Percentiles rank a stretch among this genome's conserved stretches.
These are phyloP conservation scores for Claviceps humidiphila DNA, from an alignment of 2,329 filamentous ascomycete genomes.

Conservation along the genomic window DNA sequence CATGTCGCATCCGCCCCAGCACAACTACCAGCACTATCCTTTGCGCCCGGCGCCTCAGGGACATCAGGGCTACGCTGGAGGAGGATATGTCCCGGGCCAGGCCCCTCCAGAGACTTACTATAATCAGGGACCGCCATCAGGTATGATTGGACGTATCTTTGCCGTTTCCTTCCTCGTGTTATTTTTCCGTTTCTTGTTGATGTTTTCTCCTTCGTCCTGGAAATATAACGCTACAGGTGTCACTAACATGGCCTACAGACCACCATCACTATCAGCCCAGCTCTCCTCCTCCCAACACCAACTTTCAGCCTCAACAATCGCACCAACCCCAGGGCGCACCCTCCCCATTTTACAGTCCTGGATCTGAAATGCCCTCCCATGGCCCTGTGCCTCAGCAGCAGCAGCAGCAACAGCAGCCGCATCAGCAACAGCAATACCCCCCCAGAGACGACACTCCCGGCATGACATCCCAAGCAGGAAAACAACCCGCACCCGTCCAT, in stretches of 20 bases:
- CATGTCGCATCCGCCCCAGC: conserved; percentile 84
- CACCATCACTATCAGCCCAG: conserved; percentile 33
- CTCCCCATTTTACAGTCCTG: conserved; percentile 54
- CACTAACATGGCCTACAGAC: conserved; percentile 17
- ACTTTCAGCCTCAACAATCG: conserved; percentile 19
- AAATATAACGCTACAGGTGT: too few species aligned
- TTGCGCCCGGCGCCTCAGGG: conserved; percentile 37
- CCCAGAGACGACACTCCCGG: conserved; percentile 38
- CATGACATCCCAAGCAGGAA: conserved; percentile 13
- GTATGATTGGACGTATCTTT: conserved; percentile 6
- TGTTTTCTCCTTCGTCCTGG: too few species aligned
- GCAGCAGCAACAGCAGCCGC: too few species aligned
- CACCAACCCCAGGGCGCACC: conserved; percentile 20
- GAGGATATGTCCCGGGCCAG: conserved; percentile 28
- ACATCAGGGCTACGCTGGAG: conserved; percentile 32
- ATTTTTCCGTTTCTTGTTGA: too few species aligned
- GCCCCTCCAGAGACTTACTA: conserved; percentile 51
- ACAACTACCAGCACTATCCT: conserved; percentile 58
- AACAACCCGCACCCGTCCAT: conserved; percentile 19
- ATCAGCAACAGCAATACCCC: conserved; percentile 26
- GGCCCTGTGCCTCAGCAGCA: conserved; percentile 18
- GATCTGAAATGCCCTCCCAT: conserved; percentile 37
- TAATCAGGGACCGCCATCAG: conserved; percentile 38
- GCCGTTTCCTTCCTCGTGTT: too few species aligned
- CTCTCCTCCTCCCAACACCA: conserved; percentile 34